phyloP scores from a whole-genome alignment of 345 rosid genomes.

The Conringia planisiliqua region DNA sequence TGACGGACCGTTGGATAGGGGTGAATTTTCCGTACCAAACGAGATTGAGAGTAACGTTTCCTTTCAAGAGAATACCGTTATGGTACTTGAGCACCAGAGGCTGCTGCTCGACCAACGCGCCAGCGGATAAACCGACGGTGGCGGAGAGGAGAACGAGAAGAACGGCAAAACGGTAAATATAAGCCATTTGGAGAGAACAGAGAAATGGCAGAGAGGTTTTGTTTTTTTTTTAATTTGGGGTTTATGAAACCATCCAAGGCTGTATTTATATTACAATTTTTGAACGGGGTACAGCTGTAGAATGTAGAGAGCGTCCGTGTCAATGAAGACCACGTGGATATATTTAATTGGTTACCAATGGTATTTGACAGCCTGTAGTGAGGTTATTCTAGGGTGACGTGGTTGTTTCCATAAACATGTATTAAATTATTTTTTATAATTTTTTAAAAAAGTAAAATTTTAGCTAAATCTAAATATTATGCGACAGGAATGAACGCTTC shows the following conservation, averaged over 20 bases:
- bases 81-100: conserved; percentile 53
- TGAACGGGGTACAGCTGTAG: conserved; percentile 32
- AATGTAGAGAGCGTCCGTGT: not conserved
- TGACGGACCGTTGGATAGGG: conserved; percentile 61
- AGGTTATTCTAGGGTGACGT: conserved; percentile 34
- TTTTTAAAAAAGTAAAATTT: not conserved
- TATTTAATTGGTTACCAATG: conserved; percentile 17
- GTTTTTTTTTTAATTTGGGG: not conserved
- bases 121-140: conserved; percentile 10
- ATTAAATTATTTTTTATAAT: not conserved
- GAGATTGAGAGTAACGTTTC: conserved; percentile 61
- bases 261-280: conserved; percentile 14
- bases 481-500: conserved; percentile 24
- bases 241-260: not conserved
- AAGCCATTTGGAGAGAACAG: not conserved
- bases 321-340: conserved; percentile 28
- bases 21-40: conserved; percentile 86
- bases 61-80: conserved; percentile 60
- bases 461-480: not conserved
- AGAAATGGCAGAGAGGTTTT: not conserved
- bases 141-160: conserved; percentile 19
- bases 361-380: conserved; percentile 31
- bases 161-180: conserved; percentile 17
- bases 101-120: conserved; percentile 22
- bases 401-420: conserved; percentile 19